A percentile compares a stretch with the other conserved stretches of the same genome.
Evolutionary conservation across 2,329 filamentous ascomycete genomes (phyloP).

Genomic region (Xylariaceae sp.): DNA sequence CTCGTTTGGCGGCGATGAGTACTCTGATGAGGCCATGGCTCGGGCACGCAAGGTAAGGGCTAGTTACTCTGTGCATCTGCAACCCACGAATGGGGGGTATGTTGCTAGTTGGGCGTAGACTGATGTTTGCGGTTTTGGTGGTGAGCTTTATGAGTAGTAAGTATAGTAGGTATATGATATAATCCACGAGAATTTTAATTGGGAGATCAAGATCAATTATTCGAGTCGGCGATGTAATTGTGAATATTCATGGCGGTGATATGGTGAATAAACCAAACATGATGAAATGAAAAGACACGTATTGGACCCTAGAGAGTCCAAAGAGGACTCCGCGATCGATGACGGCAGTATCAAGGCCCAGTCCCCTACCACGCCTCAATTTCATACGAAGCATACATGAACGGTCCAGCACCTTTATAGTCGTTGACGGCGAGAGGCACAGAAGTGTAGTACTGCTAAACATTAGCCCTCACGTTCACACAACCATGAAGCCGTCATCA

Average conservation of each 20-base stretch:
- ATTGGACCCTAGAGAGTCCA: too few relatives aligned
- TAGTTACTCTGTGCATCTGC: background rate
- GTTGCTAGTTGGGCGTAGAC: too few relatives aligned
- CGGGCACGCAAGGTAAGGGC: background rate
- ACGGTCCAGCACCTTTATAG: conserved; percentile 37
- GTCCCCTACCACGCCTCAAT: conserved; percentile 20
- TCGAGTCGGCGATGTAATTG: too few relatives aligned
- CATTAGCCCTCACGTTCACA: conserved; percentile 2
- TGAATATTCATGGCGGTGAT: too few relatives aligned
- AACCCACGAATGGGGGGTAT: too few relatives aligned
- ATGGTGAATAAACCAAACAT: too few relatives aligned
- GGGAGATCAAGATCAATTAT: too few relatives aligned
- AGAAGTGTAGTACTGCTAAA: conserved; percentile 38
- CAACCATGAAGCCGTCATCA: background rate
- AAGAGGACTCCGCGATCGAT: background rate
- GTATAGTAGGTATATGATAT: too few relatives aligned
- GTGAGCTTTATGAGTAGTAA: too few relatives aligned
- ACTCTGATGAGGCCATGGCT: background rate
- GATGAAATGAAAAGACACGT: too few relatives aligned
- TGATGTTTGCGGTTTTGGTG: too few relatives aligned
- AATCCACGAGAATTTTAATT: too few relatives aligned
- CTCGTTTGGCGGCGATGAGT: conserved; percentile 4
- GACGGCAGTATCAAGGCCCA: background rate
- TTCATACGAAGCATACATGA: conserved; percentile 37
- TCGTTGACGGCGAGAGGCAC: conserved; percentile 36